Evolutionary conservation across 352 stramenopile species (phyloP).

Genomic region (Pilasporangium apinafurcum): DNA sequence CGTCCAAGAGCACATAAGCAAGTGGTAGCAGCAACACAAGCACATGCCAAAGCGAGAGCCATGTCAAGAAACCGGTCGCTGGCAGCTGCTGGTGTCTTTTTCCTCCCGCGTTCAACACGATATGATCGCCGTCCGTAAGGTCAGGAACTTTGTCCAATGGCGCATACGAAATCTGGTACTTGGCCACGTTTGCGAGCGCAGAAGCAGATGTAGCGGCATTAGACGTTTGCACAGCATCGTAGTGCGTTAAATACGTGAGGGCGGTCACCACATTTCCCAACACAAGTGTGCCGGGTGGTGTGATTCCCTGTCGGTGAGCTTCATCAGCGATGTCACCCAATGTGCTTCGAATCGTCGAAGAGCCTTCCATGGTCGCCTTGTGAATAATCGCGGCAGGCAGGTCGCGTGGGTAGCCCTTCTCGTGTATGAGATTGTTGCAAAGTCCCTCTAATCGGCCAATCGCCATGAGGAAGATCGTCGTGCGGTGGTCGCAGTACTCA

Average conservation of each 20-base stretch:
- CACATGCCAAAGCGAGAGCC: conserved; percentile 12
- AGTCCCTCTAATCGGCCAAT: conserved; percentile 91
- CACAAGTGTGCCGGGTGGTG: conserved; percentile 90
- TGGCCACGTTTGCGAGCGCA: conserved; percentile 9
- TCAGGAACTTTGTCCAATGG: conserved; percentile 37
- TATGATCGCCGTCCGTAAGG: conserved; percentile 53
- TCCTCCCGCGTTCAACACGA: conserved; percentile 25
- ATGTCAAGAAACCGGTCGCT: too few relatives aligned
- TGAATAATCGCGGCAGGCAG: conserved; percentile 93
- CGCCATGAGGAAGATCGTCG: conserved; percentile 97
- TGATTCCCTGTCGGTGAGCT: conserved; percentile 77
- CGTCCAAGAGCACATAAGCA: conserved; percentile 10
- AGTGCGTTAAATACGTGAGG: conserved; percentile 61
- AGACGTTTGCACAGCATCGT: conserved; percentile 34
- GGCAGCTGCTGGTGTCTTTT: conserved; percentile 1
- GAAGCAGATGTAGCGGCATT: conserved; percentile 6
- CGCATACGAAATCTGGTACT: conserved; percentile 69
- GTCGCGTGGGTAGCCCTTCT: conserved; percentile 85
- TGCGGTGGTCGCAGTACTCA: conserved; percentile 94
- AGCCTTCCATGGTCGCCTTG: conserved; percentile 85
- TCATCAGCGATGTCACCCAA: conserved; percentile 88
- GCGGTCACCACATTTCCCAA: conserved; percentile 91
- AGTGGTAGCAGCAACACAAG: conserved; percentile 18
- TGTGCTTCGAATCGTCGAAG: conserved; percentile 85
- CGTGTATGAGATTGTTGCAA: conserved; percentile 63